Base-by-base conservation (phyloP, 768 basidiomycete genomes). In the Russula virescens region DNA sequence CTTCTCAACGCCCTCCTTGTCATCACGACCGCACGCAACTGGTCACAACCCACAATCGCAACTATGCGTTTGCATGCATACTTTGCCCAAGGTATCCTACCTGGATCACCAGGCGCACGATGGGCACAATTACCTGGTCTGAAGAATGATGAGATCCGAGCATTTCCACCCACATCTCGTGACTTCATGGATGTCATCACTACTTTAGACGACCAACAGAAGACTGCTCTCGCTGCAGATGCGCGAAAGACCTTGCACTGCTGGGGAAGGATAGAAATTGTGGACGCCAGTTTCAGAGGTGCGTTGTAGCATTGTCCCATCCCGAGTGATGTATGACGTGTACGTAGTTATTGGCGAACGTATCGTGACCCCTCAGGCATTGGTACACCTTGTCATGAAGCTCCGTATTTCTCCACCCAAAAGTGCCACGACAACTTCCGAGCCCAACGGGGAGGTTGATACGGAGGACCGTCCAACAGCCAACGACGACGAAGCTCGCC, bases 201-300 rank as follows among this genome's bases (percentile, higher is more conserved):
- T 14, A 69, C 73, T 1, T 71, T 89, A n/a, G 78, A 84, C 19
- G 78, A 84, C 64, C 75, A 78, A 63, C 80, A 81, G 64, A 75
- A 76, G 1, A 86, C 87, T 66, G 70, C 73, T 1, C 71, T 83
- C 49, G 74, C 75, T 1, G 69, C 64, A 7, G 83, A 87, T 49
- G 80, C 86, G n/a, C 78, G 80, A 72, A 87, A 85, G 65, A 86
- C 82, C 0, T 76, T 89, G 2, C 76, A 83, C 62, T 81, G 78
- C 57, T 92, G 91, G 88, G 87, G 87, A 2, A 78, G 80, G 50
- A 75, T 91, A 23, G 89, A 98, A 56, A 76, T 98, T 42, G 84
- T 91, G 21, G 87, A 89, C 71, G 87, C 89, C 23, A 75, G 81
- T 14, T 98, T 97, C 81, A 89, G 89, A 79, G 94, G 94, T 93